Evolutionary conservation across 768 basidiomycete species (phyloP), one percentile per base, ranked within the genome.

Genomic region (Tylopilus intermedius): DNA sequence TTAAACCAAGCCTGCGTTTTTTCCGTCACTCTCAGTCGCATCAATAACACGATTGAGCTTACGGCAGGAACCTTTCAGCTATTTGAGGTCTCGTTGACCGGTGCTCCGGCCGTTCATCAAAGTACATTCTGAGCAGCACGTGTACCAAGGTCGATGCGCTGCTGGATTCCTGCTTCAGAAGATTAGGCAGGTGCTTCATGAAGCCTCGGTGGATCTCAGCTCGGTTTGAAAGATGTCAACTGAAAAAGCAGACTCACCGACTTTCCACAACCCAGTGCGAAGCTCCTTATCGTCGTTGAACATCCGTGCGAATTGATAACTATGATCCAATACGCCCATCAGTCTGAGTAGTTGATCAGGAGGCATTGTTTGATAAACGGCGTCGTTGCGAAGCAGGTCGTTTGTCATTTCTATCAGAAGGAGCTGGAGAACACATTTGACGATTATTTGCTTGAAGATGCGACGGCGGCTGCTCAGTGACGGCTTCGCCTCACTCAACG

Each of bases 261-360:
- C 96, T 96, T 95, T 98, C 96, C 96, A 99, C 51, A 99, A 74
- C 4, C 90, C 94, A 43, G 93, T 97, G 13, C 96, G 81, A 32
- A 99, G 78, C 45, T 98, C 96, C 74, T 95, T 96, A 69, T 98
- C 94, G 47, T 96, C 96, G 65, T 99, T 99, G 76, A 99, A 99
- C 71, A 84, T 83, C 51, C 94, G 82, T 10, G 96, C 96, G 63
- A 99, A 99, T 65, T 93, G 91, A 73, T 98, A 99, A 61, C 92
- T 94, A 61, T 98, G 93, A 67, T 96, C 93, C 48, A 99, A 79
- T 18, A 94, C 91, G 35, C 88, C 88, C 91, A 97, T 96, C 69
- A 99, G 77, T 37, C 89, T 84, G 56, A 99, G 76, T 11, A 99
- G 75, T 62, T 97, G 93, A 56, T 92, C 87, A 0, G 96, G 91